These are phyloP conservation scores for Nothopassalora personata DNA, from an alignment of 2,329 filamentous ascomycete species.

Conservation along the genomic window DNA sequence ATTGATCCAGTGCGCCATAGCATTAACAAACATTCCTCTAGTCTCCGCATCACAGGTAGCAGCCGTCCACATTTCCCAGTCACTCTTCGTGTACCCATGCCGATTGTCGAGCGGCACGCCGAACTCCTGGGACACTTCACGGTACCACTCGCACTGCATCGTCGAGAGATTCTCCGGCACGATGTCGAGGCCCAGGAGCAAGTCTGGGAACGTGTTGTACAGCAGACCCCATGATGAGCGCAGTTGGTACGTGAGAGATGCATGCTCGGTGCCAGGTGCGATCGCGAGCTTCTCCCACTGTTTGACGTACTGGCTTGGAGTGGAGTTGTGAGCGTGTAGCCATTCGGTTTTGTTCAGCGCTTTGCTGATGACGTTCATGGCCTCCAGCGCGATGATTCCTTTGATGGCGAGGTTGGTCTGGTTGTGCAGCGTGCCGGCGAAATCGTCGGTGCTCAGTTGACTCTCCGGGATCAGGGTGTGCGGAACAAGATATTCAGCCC, in stretches of 20 bases:
- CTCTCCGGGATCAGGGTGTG: constrained; percentile 49
- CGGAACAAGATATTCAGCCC: constrained; percentile 48
- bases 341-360: not conserved
- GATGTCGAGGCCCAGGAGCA: constrained; percentile 22
- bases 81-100: constrained; percentile 28
- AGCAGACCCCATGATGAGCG: constrained; percentile 19
- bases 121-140: constrained; percentile 23
- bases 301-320: not conserved
- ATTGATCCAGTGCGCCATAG: constrained; percentile 45
- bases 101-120: constrained; percentile 31
- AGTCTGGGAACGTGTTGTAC: constrained; percentile 30
- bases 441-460: constrained; percentile 53
- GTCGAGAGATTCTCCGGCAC: constrained; percentile 25
- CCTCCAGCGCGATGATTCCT: constrained; percentile 31
- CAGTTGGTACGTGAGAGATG: constrained; percentile 8
- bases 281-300: constrained; percentile 6
- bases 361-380: constrained; percentile 18
- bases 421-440: constrained; percentile 49
- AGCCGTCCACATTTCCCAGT: constrained; percentile 50
- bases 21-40: constrained; percentile 42
- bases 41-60: constrained; percentile 40
- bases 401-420: constrained; percentile 34
- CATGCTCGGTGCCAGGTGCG: constrained; percentile 5
- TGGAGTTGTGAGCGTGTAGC: not conserved
- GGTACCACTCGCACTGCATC: constrained; percentile 29